Conservation (phyloP, 352 stramenopile genomes). For the Phytophthora boehmeriae region DNA sequence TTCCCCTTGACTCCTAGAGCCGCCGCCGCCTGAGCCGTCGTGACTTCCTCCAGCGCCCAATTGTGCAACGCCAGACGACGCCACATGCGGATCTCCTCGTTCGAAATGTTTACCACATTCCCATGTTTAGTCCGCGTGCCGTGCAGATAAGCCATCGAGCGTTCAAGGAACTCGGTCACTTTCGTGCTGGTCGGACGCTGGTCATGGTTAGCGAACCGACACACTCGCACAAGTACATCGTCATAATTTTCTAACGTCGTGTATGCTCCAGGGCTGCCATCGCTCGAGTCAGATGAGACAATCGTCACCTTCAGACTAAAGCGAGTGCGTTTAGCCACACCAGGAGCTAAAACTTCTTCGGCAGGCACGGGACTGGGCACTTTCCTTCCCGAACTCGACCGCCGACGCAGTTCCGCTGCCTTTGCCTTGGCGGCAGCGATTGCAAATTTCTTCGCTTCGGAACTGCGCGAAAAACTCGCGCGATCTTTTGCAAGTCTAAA, state of each 20-base stretch:
- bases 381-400: constrained; percentile 25
- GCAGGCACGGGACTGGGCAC: constrained; percentile 38
- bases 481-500: constrained; percentile 68
- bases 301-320: constrained; percentile 42
- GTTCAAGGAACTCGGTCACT: constrained; percentile 80
- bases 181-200: constrained; percentile 73
- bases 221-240: constrained; percentile 76
- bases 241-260: constrained; percentile 76
- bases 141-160: constrained; percentile 71
- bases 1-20: constrained; percentile 41
- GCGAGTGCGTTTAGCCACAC: constrained; percentile 50
- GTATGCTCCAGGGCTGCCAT: constrained; percentile 42
- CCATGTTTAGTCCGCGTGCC: constrained; percentile 70
- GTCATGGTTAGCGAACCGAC: constrained; percentile 67
- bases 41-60: constrained; percentile 65
- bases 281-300: constrained; percentile 27
- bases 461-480: constrained; percentile 66
- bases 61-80: constrained; percentile 70
- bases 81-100: constrained; percentile 86
- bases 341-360: constrained; percentile 52
- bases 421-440: constrained; percentile 45
- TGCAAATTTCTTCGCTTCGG: constrained; percentile 47
- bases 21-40: constrained; percentile 24
- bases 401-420: constrained; percentile 25
- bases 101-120: constrained; percentile 77